These are phyloP conservation scores for Fusarium coicis DNA, from an alignment of 2,329 filamentous ascomycete species.

Conservation along the genomic window DNA sequence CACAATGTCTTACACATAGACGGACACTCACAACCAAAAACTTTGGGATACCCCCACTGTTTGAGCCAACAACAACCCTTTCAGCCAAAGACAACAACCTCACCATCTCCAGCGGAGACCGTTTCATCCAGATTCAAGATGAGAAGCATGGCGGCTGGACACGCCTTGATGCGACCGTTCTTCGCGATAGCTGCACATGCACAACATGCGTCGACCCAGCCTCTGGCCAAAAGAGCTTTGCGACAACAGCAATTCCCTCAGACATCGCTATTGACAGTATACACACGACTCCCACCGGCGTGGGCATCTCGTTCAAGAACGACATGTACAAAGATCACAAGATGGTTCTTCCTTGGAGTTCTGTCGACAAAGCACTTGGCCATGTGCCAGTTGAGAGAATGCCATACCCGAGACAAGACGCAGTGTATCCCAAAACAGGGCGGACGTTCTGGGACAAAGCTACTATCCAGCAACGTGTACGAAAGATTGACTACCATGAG, in stretches of 20 bases:
- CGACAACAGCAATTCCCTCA: slow-evolving; percentile 54
- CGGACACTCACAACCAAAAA: slow-evolving; percentile 20
- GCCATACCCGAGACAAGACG: slow-evolving; percentile 39
- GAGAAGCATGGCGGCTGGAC: slow-evolving; percentile 33
- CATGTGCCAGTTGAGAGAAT: slow-evolving; percentile 34
- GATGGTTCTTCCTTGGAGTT: slow-evolving; percentile 49
- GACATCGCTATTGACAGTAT: slow-evolving; percentile 49
- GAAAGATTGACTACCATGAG: slow-evolving; percentile 73
- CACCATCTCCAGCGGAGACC: slow-evolving; percentile 42
- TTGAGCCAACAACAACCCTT: slow-evolving; percentile 22
- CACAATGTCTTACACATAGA: neutral
- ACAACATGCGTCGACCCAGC: slow-evolving; percentile 62
- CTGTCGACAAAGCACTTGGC: slow-evolving; percentile 50
- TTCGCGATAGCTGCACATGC: slow-evolving; percentile 68
- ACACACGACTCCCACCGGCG: slow-evolving; percentile 48
- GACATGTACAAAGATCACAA: slow-evolving; percentile 54
- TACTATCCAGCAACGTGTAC: slow-evolving; percentile 54
- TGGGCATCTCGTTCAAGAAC: slow-evolving; percentile 70
- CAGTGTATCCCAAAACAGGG: slow-evolving; percentile 48
- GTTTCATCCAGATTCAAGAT: slow-evolving; percentile 44
- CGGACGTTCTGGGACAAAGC: slow-evolving; percentile 55
- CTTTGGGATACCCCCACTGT: slow-evolving; percentile 12
- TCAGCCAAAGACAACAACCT: slow-evolving; percentile 17
- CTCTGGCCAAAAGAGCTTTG: slow-evolving; percentile 69
- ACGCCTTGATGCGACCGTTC: slow-evolving; percentile 43